phyloP scores from a whole-genome alignment of 306 rosid species.

The Gastrolobium bilobum region DNA sequence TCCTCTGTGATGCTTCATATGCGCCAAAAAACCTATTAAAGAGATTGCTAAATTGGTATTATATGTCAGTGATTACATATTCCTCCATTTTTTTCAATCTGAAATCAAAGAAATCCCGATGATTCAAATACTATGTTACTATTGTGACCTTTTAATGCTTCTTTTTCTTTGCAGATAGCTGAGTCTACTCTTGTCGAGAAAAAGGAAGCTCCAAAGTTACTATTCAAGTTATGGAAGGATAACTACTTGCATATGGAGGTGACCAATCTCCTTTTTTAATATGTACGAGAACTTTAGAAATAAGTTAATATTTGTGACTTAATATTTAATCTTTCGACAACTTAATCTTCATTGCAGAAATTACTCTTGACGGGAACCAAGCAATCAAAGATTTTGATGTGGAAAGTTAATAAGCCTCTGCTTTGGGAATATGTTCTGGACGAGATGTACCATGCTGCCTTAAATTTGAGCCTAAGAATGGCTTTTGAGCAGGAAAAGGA shows the following conservation, averaged over 20 bases:
- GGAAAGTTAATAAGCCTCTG: constrained; percentile 76
- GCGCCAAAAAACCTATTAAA: constrained; percentile 8
- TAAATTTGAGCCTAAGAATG: constrained; percentile 74
- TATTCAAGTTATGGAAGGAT: constrained; percentile 80
- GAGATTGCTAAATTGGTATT: constrained; percentile 25
- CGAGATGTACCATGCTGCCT: constrained; percentile 93
- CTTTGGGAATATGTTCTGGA: constrained; percentile 79
- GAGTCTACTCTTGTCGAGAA: constrained; percentile 80
- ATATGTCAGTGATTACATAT: constrained; percentile 9
- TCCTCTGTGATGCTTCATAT: not conserved
- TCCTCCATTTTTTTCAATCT: not conserved
- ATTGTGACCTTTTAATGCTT: constrained; percentile 29
- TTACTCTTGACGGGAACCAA: constrained; percentile 47
- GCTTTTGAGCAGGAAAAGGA: constrained; percentile 70
- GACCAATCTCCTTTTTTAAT: constrained; percentile 41
- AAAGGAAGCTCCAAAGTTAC: constrained; percentile 79
- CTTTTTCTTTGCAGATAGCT: constrained; percentile 64
- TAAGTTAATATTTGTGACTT: constrained; percentile 17
- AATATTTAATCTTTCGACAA: constrained; percentile 25
- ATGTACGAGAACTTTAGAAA: not conserved
- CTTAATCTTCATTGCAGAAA: constrained; percentile 68
- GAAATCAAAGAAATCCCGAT: not conserved
- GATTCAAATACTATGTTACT: constrained; percentile 9
- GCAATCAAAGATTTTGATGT: constrained; percentile 55
- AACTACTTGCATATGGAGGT: constrained; percentile 93